Percentiles rank a stretch among this genome's conserved stretches.
These are phyloP conservation scores for Periglandula ipomoeae DNA, from an alignment of 2,329 filamentous ascomycete genomes.

Conservation along the genomic window DNA sequence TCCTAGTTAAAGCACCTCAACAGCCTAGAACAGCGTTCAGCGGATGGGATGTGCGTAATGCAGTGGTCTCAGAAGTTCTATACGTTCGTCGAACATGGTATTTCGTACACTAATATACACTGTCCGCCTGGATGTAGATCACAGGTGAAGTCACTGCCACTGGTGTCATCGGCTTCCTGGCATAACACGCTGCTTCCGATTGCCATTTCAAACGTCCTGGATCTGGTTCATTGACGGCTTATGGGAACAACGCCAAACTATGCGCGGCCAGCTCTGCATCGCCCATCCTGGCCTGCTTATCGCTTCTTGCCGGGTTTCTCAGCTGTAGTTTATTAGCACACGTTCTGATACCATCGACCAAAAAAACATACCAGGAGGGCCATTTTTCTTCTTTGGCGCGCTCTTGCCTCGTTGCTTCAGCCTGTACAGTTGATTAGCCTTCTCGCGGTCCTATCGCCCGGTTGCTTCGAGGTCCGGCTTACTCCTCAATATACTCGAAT, in stretches of 20 bases:
- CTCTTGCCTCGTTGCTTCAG: slow-evolving; percentile 76
- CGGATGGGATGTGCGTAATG: no score
- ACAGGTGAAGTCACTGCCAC: no score
- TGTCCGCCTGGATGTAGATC: no score
- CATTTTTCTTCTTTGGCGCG: slow-evolving; percentile 80
- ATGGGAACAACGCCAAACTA: background rate
- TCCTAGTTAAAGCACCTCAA: no score
- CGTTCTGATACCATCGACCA: no score
- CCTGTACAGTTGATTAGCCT: slow-evolving; percentile 34
- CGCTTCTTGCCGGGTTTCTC: slow-evolving; percentile 21
- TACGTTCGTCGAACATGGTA: no score
- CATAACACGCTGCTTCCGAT: no score
- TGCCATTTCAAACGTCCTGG: background rate
- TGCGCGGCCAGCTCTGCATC: background rate
- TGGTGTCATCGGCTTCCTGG: no score
- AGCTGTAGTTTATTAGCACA: slow-evolving; percentile 13
- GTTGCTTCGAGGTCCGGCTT: slow-evolving; percentile 19
- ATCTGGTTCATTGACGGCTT: background rate
- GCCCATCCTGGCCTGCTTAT: slow-evolving; percentile 10
- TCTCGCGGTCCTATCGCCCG: background rate
- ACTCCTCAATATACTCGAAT: slow-evolving; percentile 63
- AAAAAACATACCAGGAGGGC: slow-evolving; percentile 25
- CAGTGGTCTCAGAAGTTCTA: no score
- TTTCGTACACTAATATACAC: no score
- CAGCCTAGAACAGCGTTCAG: no score